These are phyloP conservation scores for Podila verticillata DNA, from an alignment of 192 early-diverging fungal species.

Conservation along the genomic window DNA sequence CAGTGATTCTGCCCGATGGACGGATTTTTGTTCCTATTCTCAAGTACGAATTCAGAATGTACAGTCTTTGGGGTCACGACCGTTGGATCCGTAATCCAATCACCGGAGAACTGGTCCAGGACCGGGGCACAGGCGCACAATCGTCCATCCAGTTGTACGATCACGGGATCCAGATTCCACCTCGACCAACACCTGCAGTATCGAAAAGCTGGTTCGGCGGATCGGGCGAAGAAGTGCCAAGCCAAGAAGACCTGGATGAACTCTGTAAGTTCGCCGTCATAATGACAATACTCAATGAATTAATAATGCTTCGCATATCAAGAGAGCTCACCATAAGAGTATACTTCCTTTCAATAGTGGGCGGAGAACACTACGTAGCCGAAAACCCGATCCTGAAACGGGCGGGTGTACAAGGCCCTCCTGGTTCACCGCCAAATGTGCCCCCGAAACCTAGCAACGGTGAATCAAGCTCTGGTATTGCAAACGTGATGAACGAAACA, in stretches of 20 bases:
- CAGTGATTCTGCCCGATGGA: constrained; percentile 30
- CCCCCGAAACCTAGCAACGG: constrained; percentile 2
- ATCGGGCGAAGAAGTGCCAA: constrained; percentile 12
- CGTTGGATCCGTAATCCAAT: constrained; percentile 26
- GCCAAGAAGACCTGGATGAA: constrained; percentile 35
- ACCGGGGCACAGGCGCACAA: constrained; percentile 2
- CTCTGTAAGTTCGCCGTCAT: constrained; percentile 18
- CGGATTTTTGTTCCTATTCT: constrained; percentile 41
- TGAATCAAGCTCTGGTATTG: neutral
- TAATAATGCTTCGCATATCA: neutral
- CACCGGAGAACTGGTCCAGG: constrained; percentile 11
- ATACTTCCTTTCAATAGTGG: constrained; percentile 12
- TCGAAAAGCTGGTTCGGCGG: constrained; percentile 17
- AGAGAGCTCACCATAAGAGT: neutral
- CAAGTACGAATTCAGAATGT: constrained; percentile 39
- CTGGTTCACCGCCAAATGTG: neutral
- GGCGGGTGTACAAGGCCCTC: constrained; percentile 30
- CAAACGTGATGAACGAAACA: constrained; percentile 29
- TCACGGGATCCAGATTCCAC: constrained; percentile 30
- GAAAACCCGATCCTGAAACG: constrained; percentile 41
- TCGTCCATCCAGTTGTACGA: constrained; percentile 32
- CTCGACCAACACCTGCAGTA: constrained; percentile 9
- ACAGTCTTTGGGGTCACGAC: constrained; percentile 50
- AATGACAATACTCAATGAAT: neutral
- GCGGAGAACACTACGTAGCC: constrained; percentile 23